Percentiles rank a stretch among this genome's conserved stretches.
Evolutionary conservation across 2,329 filamentous ascomycete genomes (phyloP).

Genomic region (Penicillium sp.): DNA sequence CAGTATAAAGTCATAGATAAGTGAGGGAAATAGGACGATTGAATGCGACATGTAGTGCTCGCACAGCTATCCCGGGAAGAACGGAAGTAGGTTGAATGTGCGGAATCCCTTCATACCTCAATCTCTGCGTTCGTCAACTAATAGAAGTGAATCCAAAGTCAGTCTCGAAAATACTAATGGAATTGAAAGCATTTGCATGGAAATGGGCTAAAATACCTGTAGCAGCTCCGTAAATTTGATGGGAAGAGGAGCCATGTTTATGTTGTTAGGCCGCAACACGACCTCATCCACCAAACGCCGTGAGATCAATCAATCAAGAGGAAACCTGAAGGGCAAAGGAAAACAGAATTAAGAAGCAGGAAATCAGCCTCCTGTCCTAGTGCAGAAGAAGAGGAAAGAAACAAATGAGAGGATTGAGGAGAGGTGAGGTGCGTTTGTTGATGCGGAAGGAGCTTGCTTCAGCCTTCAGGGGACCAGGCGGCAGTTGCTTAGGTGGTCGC

Average conservation of each 20-base stretch:
- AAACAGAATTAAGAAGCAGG: conserved; percentile 8
- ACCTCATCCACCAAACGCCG: conserved; percentile 41
- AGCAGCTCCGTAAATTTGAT: conserved; percentile 93
- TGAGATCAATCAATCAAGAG: conserved; percentile 8
- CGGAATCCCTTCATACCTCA: conserved; percentile 43
- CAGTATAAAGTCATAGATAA: conserved; percentile 5
- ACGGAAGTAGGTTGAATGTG: conserved; percentile 16
- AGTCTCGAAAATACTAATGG: conserved; percentile 13
- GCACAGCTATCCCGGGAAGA: conserved; percentile 6
- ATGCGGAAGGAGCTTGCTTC: conserved; percentile 15
- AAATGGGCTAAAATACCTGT: conserved; percentile 56
- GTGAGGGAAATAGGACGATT: neutral
- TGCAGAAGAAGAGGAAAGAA: conserved; percentile 7
- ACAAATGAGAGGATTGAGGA: conserved; percentile 11
- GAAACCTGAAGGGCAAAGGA: neutral
- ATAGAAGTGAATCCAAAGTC: conserved; percentile 28
- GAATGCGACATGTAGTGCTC: conserved; percentile 5
- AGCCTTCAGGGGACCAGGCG: conserved; percentile 13
- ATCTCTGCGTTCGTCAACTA: conserved; percentile 53
- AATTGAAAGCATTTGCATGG: conserved; percentile 23
- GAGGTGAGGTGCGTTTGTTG: conserved; percentile 7
- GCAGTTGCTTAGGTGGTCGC: conserved; percentile 16
- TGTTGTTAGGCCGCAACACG: conserved; percentile 37
- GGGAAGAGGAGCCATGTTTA: conserved; percentile 63
- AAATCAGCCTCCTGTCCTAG: conserved; percentile 6